Base-by-base conservation (phyloP, 2,329 filamentous ascomycete species). In the Microdochium trichocladiopsis region DNA sequence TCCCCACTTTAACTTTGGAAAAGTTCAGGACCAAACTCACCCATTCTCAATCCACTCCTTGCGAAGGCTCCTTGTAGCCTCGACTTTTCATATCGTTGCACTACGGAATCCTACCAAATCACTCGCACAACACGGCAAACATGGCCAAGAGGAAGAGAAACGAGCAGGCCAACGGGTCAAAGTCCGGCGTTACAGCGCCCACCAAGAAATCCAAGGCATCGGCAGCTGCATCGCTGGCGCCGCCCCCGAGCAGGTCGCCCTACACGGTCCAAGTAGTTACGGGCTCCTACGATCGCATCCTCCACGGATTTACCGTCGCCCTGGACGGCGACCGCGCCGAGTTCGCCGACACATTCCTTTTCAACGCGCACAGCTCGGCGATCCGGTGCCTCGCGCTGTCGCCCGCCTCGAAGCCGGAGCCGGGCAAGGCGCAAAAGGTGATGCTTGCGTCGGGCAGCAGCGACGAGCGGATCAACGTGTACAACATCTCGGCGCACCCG, bases 401-500 rank as follows among this genome's bases (percentile, higher is more conserved):
- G 9, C 87, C 88, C 2, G 77, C 88, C 1, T 88, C 89, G 12
- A 79, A 78, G 18, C 74, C 78, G 1, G 65, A 74, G 52, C 77
- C 74, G 12, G 82, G 77, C 57, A 85, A 87, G 68, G 72, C 74
- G n/a, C 87, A 90, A 65, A 96, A 94, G 66, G 80, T 96, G 49
- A 86, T 94, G 59, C 82, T 99, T 49, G 94, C 94, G 12, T 95
- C 88, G 10, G 94, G 94, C 59, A 87, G 88, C 68, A 95, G 90
- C 23, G 94, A 99, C 70, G 91, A 96, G 72, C 84, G 90, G 56
- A 89, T 99, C 73, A 96, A 99, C 66, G 79, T 99, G 51, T 99
- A 96, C 77, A 90, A 86, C 55, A 76, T 99, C 52, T 95, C 92
- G 12, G 84, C 79, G 24, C 82, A 84, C 60, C 82, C 82, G 51